These are phyloP conservation scores for Rutstroemia sp. DNA, from an alignment of 2,329 filamentous ascomycete species.

Conservation along the genomic window DNA sequence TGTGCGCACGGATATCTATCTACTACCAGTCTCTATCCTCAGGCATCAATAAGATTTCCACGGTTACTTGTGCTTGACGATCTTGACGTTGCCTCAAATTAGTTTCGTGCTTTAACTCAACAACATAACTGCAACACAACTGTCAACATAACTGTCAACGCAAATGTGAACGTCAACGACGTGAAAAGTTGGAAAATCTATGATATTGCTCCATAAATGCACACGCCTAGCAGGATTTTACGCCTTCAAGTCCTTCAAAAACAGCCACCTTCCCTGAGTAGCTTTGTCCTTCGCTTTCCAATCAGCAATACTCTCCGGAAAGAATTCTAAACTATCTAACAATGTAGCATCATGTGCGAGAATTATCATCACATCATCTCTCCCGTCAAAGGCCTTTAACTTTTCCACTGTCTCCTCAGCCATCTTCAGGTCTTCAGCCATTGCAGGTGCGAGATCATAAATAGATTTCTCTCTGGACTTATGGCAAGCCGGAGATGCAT, in stretches of 20 bases:
- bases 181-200: too few species aligned
- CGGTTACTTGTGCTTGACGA: too few species aligned
- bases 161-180: too few species aligned
- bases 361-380: constrained; percentile 35
- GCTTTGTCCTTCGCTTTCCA: constrained; percentile 38
- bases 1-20: too few species aligned
- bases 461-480: background rate
- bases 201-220: too few species aligned
- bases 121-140: too few species aligned
- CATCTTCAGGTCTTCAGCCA: constrained; percentile 2
- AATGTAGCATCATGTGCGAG: constrained; percentile 39
- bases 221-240: too few species aligned
- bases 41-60: too few species aligned
- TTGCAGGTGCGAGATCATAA: background rate
- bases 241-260: background rate
- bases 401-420: constrained; percentile 33
- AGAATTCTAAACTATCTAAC: constrained; percentile 37
- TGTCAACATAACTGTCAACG: too few species aligned
- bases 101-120: too few species aligned
- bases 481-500: background rate
- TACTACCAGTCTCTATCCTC: too few species aligned
- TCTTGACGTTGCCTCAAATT: too few species aligned
- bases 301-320: constrained; percentile 37
- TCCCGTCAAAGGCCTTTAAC: constrained; percentile 36
- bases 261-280: background rate